Base-by-base conservation (phyloP, 768 basidiomycete species). In the Pleurotus salmoneostramineus region DNA sequence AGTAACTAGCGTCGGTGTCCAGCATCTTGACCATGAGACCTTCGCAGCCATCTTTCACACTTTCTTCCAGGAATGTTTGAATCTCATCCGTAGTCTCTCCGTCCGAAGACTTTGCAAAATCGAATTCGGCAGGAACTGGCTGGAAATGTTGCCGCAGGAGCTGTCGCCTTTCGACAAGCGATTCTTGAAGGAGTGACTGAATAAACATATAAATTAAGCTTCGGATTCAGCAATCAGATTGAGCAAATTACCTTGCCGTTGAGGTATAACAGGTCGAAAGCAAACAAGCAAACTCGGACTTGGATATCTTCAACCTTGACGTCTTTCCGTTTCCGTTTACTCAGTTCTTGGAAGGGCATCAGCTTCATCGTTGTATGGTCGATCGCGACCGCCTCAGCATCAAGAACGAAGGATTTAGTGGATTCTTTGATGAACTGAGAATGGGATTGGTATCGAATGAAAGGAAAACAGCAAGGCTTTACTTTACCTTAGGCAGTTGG, bases 21-120 rank as follows among this genome's bases (percentile, higher is more conserved):
- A 99, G 76, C 94, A 97, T 96, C 77, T 99, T 99, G 59, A 99
- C 93, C 97, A 99, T 99, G 47, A 99, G 82, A 7, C 97, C 97
- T 71, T 99, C 97, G 69, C 97, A 98, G 1, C 96, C 95, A 68
- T 98, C 97, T 69, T 95, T 98, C 63, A 99, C 93, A 70, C 92
- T 95, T 63, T 95, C 91, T 68, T 98, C 96, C 6, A 99, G 75
- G 80, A 99, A 98, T 1, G 81, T 69, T 67, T 97, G 94, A 48
- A 99, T 98, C 65, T 97, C 95, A 21, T 99, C 97, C 4, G 85
- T 89, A 6, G 88, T 91, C 59, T 93, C 87, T 12, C 88, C 80
- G 66, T 99, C 96, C 1, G 92, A 92, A 3, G 90, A 88, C 66
- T 88, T 93, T 8, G 97, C 97, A 68, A 95, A 98, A 44, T 83